Percentiles rank a stretch among this genome's conserved stretches.
phyloP scores from a whole-genome alignment of 202 grass and related monocot species.

The Dendrocalamus latiflorus region DNA sequence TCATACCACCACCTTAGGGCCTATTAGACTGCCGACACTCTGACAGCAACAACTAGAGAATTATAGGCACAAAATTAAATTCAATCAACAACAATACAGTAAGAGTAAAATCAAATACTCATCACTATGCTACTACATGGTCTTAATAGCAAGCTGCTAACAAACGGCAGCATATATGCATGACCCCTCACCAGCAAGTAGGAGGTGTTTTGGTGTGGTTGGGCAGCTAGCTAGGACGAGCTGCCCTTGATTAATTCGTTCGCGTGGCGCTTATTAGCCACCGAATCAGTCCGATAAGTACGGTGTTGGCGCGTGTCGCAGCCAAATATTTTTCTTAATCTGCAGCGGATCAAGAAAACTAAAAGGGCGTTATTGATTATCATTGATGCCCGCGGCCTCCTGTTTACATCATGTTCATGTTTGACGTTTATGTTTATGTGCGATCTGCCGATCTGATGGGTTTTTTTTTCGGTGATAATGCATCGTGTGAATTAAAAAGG shows the following conservation, averaged over 20 bases:
- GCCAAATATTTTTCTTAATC: conserved; percentile 17
- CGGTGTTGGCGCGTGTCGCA: conserved; percentile 1
- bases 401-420: background rate
- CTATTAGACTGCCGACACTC: no score
- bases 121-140: no score
- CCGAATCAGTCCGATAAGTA: background rate
- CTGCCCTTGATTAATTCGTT: background rate
- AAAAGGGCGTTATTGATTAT: background rate
- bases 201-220: background rate
- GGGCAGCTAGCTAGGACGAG: background rate
- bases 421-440: background rate
- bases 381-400: background rate
- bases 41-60: no score
- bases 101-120: no score
- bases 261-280: background rate
- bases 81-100: no score
- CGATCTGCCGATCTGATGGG: background rate
- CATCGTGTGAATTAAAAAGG: background rate
- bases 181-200: conserved; percentile 8
- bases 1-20: no score
- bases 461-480: background rate
- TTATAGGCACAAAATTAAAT: no score
- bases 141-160: no score
- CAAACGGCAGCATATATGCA: background rate
- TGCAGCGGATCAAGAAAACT: background rate